These are phyloP conservation scores for Pythium scleroteichum DNA, from an alignment of 352 stramenopile genomes.

Conservation along the genomic window DNA sequence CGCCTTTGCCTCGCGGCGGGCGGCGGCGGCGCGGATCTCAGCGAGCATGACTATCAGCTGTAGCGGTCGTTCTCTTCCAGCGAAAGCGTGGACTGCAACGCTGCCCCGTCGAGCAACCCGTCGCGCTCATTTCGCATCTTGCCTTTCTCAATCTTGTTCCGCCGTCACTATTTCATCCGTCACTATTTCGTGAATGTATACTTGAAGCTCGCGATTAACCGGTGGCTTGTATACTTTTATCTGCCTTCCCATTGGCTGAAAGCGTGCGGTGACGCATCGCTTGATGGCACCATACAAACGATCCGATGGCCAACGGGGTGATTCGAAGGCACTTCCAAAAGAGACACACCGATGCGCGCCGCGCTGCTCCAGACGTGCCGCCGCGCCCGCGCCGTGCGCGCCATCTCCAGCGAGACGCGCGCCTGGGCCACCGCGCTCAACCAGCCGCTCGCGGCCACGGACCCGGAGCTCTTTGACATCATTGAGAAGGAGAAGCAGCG, in stretches of 20 bases:
- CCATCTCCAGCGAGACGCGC: conserved; percentile 59
- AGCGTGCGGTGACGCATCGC: neutral
- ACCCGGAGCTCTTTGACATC: conserved; percentile 93
- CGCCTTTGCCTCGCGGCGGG: conserved; percentile 1
- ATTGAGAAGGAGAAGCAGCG: conserved; percentile 98
- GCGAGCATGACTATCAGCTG: neutral
- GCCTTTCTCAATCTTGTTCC: neutral
- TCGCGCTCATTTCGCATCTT: neutral
- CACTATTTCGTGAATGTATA: conserved; percentile 5
- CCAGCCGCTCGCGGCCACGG: conserved; percentile 81
- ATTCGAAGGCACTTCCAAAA: too few relatives aligned
- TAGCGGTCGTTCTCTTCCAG: neutral
- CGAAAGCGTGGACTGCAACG: too few relatives aligned
- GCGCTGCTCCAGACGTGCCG: conserved; percentile 24
- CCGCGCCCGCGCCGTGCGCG: conserved; percentile 25
- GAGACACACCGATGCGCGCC: conserved; percentile 25
- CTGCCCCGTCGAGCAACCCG: neutral
- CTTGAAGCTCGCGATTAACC: conserved; percentile 2
- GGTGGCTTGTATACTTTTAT: conserved; percentile 1
- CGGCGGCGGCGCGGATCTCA: conserved; percentile 2
- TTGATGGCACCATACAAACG: neutral
- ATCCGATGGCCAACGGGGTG: conserved; percentile 2
- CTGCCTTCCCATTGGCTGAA: conserved; percentile 5
- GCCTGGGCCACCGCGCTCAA: conserved; percentile 87
- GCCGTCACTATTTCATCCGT: neutral